These are phyloP conservation scores for Phytomonas serpens DNA, from an alignment of 208 protist genomes.

Conservation along the genomic window DNA sequence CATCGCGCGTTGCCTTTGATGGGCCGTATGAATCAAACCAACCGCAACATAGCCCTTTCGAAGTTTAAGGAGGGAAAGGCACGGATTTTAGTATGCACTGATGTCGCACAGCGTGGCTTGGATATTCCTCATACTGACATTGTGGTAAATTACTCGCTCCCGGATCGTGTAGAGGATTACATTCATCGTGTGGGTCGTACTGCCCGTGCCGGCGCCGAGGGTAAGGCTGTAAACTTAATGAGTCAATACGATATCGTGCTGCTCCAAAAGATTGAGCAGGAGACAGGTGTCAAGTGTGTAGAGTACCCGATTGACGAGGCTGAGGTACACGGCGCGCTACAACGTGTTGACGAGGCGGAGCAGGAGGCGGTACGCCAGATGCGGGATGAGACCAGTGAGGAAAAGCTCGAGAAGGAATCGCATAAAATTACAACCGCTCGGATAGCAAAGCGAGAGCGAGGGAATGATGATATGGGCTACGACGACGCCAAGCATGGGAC, in stretches of 20 bases:
- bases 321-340: conserved; percentile 67
- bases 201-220: conserved; percentile 91
- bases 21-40: conserved; percentile 88
- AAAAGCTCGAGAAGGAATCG: conserved; percentile 69
- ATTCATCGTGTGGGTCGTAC: conserved; percentile 97
- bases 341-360: conserved; percentile 89
- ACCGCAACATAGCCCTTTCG: conserved; percentile 82
- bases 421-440: conserved; percentile 52
- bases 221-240: conserved; percentile 91
- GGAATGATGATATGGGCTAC: conserved; percentile 67
- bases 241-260: conserved; percentile 98
- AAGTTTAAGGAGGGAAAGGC: conserved; percentile 90
- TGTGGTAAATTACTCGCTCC: conserved; percentile 97
- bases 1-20: conserved; percentile 88
- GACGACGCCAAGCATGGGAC: conserved; percentile 79
- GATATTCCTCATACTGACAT: conserved; percentile 97
- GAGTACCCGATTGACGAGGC: conserved; percentile 76
- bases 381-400: conserved; percentile 76
- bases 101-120: conserved; percentile 93
- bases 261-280: conserved; percentile 97
- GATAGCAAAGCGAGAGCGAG: conserved; percentile 70
- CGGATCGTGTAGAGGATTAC: conserved; percentile 95
- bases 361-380: conserved; percentile 87
- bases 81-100: conserved; percentile 88
- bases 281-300: conserved; percentile 90